These are phyloP conservation scores for Helminthosporium solani DNA, from an alignment of 2,329 filamentous ascomycete genomes.

Conservation along the genomic window DNA sequence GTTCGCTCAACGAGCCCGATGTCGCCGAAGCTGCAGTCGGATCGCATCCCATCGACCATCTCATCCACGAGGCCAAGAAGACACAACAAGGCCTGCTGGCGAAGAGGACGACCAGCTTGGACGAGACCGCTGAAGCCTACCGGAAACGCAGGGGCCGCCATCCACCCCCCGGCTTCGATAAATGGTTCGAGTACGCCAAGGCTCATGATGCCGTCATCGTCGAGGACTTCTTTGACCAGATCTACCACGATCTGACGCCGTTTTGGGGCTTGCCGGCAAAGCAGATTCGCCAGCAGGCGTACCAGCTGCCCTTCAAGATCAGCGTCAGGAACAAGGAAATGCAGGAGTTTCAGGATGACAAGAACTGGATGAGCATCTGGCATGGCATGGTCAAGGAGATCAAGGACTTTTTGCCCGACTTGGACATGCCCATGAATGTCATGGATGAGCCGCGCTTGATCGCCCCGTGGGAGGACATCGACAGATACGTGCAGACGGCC, in stretches of 20 bases:
- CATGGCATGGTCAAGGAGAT: conserved; percentile 43
- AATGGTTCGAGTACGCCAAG: conserved; percentile 50
- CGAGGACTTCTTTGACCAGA: conserved; percentile 55
- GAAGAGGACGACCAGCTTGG: conserved; percentile 40
- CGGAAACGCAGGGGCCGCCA: conserved; percentile 48
- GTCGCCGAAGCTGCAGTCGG: neutral
- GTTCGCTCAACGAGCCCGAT: too few species aligned
- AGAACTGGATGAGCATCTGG: conserved; percentile 47
- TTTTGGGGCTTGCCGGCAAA: conserved; percentile 51
- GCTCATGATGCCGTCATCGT: conserved; percentile 47
- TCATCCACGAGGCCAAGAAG: conserved; percentile 39
- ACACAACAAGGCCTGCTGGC: conserved; percentile 32
- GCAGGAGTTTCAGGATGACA: conserved; percentile 30
- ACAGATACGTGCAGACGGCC: conserved; percentile 41
- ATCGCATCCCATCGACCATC: conserved; percentile 42
- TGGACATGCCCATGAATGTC: conserved; percentile 51
- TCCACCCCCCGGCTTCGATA: conserved; percentile 53
- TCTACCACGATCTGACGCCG: conserved; percentile 52
- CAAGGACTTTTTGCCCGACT: conserved; percentile 44
- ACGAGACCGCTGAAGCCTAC: conserved; percentile 46
- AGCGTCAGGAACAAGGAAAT: conserved; percentile 44
- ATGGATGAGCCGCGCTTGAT: conserved; percentile 53
- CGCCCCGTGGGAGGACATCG: conserved; percentile 50
- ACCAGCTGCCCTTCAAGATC: conserved; percentile 41
- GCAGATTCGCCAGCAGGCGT: conserved; percentile 46